phyloP scores from a whole-genome alignment of 805 yeast species.

The Suhomyces kilbournensis region DNA sequence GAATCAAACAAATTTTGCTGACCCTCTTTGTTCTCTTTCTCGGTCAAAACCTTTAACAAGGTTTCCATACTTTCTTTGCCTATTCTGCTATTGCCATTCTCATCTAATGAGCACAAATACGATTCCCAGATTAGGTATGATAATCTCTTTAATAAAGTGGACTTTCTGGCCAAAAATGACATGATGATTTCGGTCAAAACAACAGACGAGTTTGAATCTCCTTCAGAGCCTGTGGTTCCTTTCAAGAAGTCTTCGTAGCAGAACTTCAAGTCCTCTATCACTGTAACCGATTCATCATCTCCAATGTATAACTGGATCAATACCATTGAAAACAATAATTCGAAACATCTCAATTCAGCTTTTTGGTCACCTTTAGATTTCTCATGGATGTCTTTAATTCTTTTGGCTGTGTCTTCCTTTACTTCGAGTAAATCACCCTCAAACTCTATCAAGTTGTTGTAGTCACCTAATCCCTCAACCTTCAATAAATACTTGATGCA shows the following conservation, averaged over 20 bases:
- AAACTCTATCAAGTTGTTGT: conserved; percentile 33
- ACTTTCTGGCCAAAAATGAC: conserved; percentile 43
- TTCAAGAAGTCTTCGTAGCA: conserved; percentile 51
- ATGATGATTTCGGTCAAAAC: conserved; percentile 42
- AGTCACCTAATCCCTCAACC: conserved; percentile 20
- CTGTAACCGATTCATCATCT: conserved; percentile 70
- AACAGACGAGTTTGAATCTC: conserved; percentile 27
- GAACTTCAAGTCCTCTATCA: conserved; percentile 66
- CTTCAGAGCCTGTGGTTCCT: conserved; percentile 28
- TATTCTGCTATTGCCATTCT: conserved; percentile 23
- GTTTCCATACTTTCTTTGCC: conserved; percentile 33
- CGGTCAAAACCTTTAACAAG: conserved; percentile 33
- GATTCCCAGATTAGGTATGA: conserved; percentile 41
- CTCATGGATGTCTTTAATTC: conserved; percentile 35
- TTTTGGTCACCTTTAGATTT: conserved; percentile 24
- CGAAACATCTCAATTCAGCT: conserved; percentile 61
- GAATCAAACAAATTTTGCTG: conserved; percentile 72
- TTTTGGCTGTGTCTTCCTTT: conserved; percentile 46
- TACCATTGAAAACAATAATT: conserved; percentile 72
- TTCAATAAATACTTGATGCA: conserved; percentile 40
- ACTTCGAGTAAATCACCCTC: conserved; percentile 57
- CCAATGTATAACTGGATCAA: conserved; percentile 75
- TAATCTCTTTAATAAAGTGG: conserved; percentile 35
- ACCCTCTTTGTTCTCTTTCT: conserved; percentile 81
- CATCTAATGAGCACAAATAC: conserved; percentile 30